Evolutionary conservation across 345 rosid genomes (phyloP), one percentile per base, ranked within the genome.

Genomic region (Aurinia saxatilis): DNA sequence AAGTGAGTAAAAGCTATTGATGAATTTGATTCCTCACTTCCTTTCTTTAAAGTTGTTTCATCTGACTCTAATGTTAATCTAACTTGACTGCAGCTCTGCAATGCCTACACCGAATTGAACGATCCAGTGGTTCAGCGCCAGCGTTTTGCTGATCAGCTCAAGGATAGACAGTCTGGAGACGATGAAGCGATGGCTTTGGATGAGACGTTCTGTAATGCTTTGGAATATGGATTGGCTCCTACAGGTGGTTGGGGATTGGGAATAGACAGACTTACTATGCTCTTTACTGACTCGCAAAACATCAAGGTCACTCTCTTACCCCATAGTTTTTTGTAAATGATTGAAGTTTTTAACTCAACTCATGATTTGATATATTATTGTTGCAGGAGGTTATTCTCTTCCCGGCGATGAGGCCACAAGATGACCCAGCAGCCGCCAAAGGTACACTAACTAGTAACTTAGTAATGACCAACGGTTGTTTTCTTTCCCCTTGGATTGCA

Each of bases 371-470:
- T 34, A 33, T 14, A 50, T 2, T 6, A n/a, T n/a, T n/a, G 45
- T 50, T 57, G 55, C 84, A 90, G 97, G 97, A 93, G 77, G 99
- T 93, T 42, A 81, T 93, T 56, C 87, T 93, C 71, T 93, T 93
- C 85, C 97, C 99, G 30, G 96, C 97, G 10, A 93, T 93, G 99
- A 90, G 84, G 70, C 99, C 97, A 36, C 97, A 90, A 61, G 99
- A 93, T 2, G 97, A 93, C 6, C 57, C 77, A 37, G 70, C 85
- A 17, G 39, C 89, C 1, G 66, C 74, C 2, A 81, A 76, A 87
- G 92, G 90, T 87, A 69, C 7, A 13, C 29, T 37, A 45, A 29
- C 48, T 18, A 6, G 2, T 60, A 6, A 10, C 15, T 8, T 8
- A 11, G 19, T 39, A 57, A 38, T n/a, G n/a, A n/a, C n/a, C n/a